phyloP scores from a whole-genome alignment of 176 grass and related monocot species.

The Poa annua region DNA sequence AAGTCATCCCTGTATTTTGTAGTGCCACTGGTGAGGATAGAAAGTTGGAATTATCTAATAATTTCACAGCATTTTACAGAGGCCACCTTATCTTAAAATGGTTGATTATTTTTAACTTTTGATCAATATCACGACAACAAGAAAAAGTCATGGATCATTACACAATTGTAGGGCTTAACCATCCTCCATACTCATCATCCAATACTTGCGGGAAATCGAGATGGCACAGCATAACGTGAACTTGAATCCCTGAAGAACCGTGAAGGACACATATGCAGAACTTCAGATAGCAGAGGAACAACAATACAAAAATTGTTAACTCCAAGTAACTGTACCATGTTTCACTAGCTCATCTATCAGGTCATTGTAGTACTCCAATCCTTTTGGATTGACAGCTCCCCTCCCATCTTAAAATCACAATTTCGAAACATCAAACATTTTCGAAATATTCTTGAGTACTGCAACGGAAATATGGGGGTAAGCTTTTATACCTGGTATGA shows the following conservation, averaged over 20 bases:
- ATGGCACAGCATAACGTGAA: slow-evolving; percentile 69
- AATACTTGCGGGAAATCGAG: slow-evolving; percentile 71
- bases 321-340: slow-evolving; percentile 43
- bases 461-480: not conserved
- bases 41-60: not conserved
- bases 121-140: not conserved
- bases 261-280: not conserved
- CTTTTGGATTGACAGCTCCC: slow-evolving; percentile 71
- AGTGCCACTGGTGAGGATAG: not conserved
- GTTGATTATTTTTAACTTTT: not conserved
- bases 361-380: slow-evolving; percentile 67
- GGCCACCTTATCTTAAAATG: not conserved
- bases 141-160: slow-evolving; percentile 15
- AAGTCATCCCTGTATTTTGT: slow-evolving; percentile 52
- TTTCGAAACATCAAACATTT: not conserved
- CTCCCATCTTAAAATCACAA: slow-evolving; percentile 55
- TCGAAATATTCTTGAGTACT: not conserved
- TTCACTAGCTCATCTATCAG: slow-evolving; percentile 69
- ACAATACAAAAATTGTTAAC: not conserved
- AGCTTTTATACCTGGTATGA: slow-evolving; percentile 57
- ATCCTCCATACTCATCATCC: slow-evolving; percentile 68
- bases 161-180: slow-evolving; percentile 54
- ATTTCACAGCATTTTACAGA: not conserved
- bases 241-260: slow-evolving; percentile 56
- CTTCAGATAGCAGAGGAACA: not conserved